Conservation (phyloP, 1,139 yeast species). For the Saccharomyces uvarum region DNA sequence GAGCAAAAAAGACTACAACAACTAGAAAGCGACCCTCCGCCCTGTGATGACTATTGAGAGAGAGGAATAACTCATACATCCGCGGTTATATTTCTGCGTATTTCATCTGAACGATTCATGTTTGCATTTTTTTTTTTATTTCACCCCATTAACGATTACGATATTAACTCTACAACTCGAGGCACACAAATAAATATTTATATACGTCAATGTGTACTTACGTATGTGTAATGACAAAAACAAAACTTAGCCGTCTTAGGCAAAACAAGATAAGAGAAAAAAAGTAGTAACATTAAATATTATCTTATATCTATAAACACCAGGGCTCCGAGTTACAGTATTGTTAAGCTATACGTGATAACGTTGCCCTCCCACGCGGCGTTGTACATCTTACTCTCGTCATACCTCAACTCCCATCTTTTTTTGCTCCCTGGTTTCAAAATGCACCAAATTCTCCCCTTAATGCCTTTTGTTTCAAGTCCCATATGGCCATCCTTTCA, state of each 20-base stretch:
- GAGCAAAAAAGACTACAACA: slow-evolving; percentile 30
- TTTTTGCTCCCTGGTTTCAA: slow-evolving; percentile 7
- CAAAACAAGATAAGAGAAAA: neutral
- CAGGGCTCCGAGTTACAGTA: neutral
- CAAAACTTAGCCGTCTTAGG: neutral
- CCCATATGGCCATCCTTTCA: slow-evolving; percentile 38
- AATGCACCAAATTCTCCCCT: slow-evolving; percentile 30
- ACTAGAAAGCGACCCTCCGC: slow-evolving; percentile 35
- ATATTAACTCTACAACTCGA: neutral
- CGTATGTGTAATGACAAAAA: neutral
- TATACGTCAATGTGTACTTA: neutral
- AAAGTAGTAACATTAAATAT: neutral
- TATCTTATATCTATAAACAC: neutral
- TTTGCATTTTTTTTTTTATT: neutral
- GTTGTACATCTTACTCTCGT: neutral
- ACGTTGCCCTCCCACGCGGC: neutral
- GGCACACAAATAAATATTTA: neutral
- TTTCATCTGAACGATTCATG: neutral
- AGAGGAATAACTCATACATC: neutral
- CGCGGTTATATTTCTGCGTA: neutral
- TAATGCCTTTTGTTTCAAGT: slow-evolving; percentile 31
- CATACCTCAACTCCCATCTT: slow-evolving; percentile 3
- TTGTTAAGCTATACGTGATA: neutral
- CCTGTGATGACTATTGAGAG: neutral
- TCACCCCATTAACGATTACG: neutral